Conservation (phyloP, 2,329 filamentous ascomycete genomes). For the Apiospora aurea region DNA sequence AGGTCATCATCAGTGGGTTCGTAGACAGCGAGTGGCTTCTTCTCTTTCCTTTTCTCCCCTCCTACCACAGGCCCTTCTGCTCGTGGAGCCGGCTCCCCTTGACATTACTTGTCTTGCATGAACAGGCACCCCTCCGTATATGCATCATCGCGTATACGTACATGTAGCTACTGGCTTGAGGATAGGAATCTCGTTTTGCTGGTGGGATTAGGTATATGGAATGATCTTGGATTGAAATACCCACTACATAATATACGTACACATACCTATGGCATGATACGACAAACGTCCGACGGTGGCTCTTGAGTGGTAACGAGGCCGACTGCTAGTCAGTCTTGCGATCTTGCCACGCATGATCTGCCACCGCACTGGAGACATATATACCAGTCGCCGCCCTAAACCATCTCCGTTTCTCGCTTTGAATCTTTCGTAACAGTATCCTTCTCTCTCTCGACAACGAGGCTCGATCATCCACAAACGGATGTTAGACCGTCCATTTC, state of each 20-base stretch:
- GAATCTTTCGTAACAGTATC: no score
- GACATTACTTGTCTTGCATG: no score
- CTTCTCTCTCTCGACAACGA: no score
- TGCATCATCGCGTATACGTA: background rate
- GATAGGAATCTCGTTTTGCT: background rate
- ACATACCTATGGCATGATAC: background rate
- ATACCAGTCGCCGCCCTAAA: no score
- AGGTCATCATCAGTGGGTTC: no score
- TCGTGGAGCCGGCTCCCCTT: no score
- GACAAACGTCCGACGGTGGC: background rate
- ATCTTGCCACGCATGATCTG: background rate
- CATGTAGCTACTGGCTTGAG: background rate
- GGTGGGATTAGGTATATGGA: background rate
- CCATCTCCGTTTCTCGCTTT: no score
- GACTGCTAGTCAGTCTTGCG: background rate
- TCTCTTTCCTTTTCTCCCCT: no score
- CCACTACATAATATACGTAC: background rate
- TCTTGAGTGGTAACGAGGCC: background rate
- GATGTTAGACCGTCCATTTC: background rate
- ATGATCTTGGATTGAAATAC: background rate
- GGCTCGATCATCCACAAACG: background rate
- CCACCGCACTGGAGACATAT: background rate
- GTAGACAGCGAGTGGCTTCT: no score
- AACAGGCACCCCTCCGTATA: background rate
- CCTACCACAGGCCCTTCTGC: no score